Evolutionary conservation across 306 rosid species (phyloP).

Genomic region (Nissolia schottii): DNA sequence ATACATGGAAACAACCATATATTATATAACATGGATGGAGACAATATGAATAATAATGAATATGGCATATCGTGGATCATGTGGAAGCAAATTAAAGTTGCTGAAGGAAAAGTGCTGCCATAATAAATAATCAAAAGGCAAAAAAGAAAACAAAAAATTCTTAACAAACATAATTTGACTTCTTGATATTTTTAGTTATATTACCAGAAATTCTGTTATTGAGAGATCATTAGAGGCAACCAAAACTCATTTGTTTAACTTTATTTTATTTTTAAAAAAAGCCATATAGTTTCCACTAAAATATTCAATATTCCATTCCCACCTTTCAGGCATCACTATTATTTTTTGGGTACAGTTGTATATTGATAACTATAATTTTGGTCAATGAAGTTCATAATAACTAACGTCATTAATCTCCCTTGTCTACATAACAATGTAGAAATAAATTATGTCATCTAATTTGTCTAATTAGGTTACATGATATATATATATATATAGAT

Average conservation of each 20-base stretch:
- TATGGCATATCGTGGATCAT: background rate
- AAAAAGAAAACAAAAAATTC: too few species aligned
- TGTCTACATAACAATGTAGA: background rate
- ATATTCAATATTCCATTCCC: slow-evolving; percentile 24
- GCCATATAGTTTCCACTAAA: background rate
- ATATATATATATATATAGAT: too few species aligned
- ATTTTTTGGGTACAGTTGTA: background rate
- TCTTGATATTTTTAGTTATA: background rate
- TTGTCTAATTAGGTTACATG: too few species aligned
- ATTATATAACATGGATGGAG: background rate
- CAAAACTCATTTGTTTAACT: background rate
- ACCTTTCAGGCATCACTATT: slow-evolving; percentile 32
- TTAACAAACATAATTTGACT: slow-evolving; percentile 31
- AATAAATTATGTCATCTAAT: background rate
- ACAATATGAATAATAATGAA: background rate
- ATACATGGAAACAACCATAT: slow-evolving; percentile 3
- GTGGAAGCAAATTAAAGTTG: slow-evolving; percentile 36
- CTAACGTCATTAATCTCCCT: slow-evolving; percentile 12
- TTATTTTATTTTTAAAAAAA: too few species aligned
- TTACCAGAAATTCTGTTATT: background rate
- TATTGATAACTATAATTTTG: slow-evolving; percentile 9
- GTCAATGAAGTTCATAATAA: slow-evolving; percentile 24
- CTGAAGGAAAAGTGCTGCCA: slow-evolving; percentile 20
- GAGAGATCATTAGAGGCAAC: slow-evolving; percentile 23
- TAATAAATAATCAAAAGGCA: slow-evolving; percentile 22